Conservation (phyloP, 169 alveolate genomes). For the Hepatocystis sp. region DNA sequence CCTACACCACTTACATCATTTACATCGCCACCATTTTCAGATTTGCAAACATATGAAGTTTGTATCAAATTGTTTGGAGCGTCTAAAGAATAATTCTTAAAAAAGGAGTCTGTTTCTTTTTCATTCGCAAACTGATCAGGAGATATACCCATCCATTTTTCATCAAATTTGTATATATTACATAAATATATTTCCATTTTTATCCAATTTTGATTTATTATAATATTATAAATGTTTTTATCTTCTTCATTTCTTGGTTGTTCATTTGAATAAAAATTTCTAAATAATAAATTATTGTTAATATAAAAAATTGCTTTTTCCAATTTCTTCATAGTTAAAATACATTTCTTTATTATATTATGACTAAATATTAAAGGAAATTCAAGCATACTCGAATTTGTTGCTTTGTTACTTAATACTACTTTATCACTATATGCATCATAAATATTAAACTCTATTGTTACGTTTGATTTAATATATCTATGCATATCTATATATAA, state of each 20-base stretch:
- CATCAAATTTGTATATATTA: constrained; percentile 58
- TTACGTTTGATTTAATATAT: constrained; percentile 66
- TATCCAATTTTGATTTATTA: constrained; percentile 54
- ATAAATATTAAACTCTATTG: constrained; percentile 66
- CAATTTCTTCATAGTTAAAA: constrained; percentile 68
- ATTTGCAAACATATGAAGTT: not conserved
- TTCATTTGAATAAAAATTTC: not conserved
- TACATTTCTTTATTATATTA: constrained; percentile 58
- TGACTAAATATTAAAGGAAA: constrained; percentile 64
- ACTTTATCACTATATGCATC: constrained; percentile 51
- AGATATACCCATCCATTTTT: constrained; percentile 70
- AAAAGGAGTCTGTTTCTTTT: constrained; percentile 3
- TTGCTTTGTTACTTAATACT: constrained; percentile 35
- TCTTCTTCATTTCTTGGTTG: constrained; percentile 37
- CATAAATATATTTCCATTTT: constrained; percentile 73
- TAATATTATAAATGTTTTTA: constrained; percentile 32
- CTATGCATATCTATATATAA: constrained; percentile 35
- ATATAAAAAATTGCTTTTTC: constrained; percentile 73
- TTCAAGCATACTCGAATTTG: constrained; percentile 73
- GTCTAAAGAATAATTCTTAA: constrained; percentile 27
- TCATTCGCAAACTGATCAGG: constrained; percentile 56
- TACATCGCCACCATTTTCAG: not conserved
- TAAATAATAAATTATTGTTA: constrained; percentile 37
- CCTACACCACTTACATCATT: not conserved
- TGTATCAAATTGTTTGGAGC: constrained; percentile 9